Evolutionary conservation across 352 stramenopile genomes (phyloP), one percentile per base, ranked within the genome.

Genomic region (Phytopythium ostracodes): DNA sequence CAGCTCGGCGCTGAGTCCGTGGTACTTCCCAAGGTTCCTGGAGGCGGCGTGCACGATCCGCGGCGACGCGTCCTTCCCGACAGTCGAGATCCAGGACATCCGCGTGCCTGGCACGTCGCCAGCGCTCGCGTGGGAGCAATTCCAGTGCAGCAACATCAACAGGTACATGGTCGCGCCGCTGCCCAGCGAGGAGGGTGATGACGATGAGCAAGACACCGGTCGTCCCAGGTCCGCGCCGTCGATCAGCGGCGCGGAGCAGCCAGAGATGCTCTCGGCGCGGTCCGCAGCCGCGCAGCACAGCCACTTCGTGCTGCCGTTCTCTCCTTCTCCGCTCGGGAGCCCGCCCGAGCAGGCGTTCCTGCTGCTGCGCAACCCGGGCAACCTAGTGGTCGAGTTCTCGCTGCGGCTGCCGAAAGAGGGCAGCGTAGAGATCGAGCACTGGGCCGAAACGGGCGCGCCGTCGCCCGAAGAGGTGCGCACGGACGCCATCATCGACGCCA

Each of bases 381-480:
- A 65, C 29, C 77, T 98, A 7, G 72, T 96, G 20, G 89, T 95
- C 10, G 73, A 84, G 15, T 97, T 96, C 60, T 68, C 75, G 12
- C 56, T 98, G 44, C 84, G 89, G 25, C 92, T 97, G 24, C 92
- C 92, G 10, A 97, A 97, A 61, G 91, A 98, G 56, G 86, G 83
- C 12, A 87, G 96, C 38, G 85, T 98, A 12, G 93, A 98, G 65
- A 89, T 98, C 27, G 93, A 98, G 55, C 89, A 92, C 35, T 98
- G 94, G 94, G 91, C 89, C 24, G 91, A 97, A 56, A 91, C 89
- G 6, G 81, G 87, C 22, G 87, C 92, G 27, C 92, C 92, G 18
- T 96, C 88, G 9, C 77, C 77, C 29, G 79, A 91, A 24, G 76
- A 93, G 57, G 53, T 93, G 50, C 80, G 81, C 12, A 76, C 84